phyloP scores from a whole-genome alignment of 2,329 filamentous ascomycete species.

The Ophiostoma perfectum region DNA sequence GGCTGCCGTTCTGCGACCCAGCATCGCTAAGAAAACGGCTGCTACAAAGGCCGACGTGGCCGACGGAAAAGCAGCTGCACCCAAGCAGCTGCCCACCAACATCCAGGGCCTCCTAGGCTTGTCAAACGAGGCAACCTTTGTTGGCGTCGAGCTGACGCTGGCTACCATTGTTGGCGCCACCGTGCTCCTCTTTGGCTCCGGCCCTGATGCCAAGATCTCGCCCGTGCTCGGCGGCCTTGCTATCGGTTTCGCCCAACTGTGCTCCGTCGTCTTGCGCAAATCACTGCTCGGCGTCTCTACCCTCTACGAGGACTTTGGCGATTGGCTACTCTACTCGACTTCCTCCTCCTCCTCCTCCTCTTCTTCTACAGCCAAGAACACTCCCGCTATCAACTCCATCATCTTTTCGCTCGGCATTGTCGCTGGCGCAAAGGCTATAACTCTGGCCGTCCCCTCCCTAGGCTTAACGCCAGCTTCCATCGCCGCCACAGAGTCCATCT shows the following conservation, averaged over 20 bases:
- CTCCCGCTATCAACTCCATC: slow-evolving; percentile 30
- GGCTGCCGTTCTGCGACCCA: slow-evolving; percentile 40
- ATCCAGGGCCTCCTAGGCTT: slow-evolving; percentile 40
- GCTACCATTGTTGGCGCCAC: slow-evolving; percentile 39
- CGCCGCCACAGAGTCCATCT: slow-evolving; percentile 30
- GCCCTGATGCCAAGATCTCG: slow-evolving; percentile 34
- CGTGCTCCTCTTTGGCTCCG: slow-evolving; percentile 31
- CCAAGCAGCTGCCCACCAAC: slow-evolving; percentile 28
- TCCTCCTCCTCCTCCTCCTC: not conserved
- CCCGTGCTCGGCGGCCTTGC: slow-evolving; percentile 53
- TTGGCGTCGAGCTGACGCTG: slow-evolving; percentile 42
- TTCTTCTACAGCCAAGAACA: not conserved
- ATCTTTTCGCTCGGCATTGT: slow-evolving; percentile 33
- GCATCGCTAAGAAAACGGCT: slow-evolving; percentile 20
- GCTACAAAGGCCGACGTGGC: slow-evolving; percentile 6
- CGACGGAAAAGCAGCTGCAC: not conserved
- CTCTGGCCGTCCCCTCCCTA: slow-evolving; percentile 16
- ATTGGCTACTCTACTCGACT: slow-evolving; percentile 40
- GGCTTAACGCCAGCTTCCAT: slow-evolving; percentile 16
- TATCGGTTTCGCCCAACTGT: slow-evolving; percentile 53
- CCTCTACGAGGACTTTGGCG: slow-evolving; percentile 57
- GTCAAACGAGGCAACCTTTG: slow-evolving; percentile 35
- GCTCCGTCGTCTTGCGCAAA: slow-evolving; percentile 49
- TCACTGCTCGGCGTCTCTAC: slow-evolving; percentile 56
- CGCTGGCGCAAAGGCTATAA: slow-evolving; percentile 25